Evolutionary conservation across 1,284 basidiomycete species (phyloP), one percentile per base, ranked within the genome.

Genomic region (Fomitopsis pinicola): DNA sequence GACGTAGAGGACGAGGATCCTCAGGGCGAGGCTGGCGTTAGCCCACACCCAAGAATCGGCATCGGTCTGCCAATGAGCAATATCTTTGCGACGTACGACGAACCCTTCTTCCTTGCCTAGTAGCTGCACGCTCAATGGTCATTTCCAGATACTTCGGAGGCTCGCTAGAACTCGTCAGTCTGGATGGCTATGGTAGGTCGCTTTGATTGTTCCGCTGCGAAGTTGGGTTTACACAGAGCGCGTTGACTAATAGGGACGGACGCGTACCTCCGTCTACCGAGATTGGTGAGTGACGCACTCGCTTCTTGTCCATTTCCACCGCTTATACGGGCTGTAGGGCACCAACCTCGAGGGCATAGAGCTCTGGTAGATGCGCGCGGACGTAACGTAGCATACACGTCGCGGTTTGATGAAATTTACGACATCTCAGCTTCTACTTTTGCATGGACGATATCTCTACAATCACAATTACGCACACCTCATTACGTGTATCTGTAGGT

Each of bases 11-110:
- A 67, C 12, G 69, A 76, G 52, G 75, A 77, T 60, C 77, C 78
- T 33, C 80, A 83, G 58, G 75, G 76, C 14, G 76, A 78, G 44
- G 79, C 78, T 4, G 79, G 78, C 12, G 78, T 83, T 45, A 80
- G 76, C n/a, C 75, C 79, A 9, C 86, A 87, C 71, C 81, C 82
- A 46, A 78, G 82, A 44, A 87, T 93, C 57, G 92, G 91, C 1
- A 88, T 94, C 59, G 91, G 91, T 10, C 75, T 94, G 19, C 91
- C 91, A 1, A 91, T 94, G 89, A 91, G 91, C 72, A 89, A 91
- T 66, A 92, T 94, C 53, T 93, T 87, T 73, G 86, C 92, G 62
- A 91, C 86, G 84, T 92, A 54, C 26, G 55, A n/a, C 10, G 33
- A 1, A 15, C 53, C 26, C 38, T 30, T 42, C 30, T 42, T 22